Percentiles rank a stretch among this genome's conserved stretches.
Conservation (phyloP, 306 rosid species). For the Bauhinia variegata region DNA sequence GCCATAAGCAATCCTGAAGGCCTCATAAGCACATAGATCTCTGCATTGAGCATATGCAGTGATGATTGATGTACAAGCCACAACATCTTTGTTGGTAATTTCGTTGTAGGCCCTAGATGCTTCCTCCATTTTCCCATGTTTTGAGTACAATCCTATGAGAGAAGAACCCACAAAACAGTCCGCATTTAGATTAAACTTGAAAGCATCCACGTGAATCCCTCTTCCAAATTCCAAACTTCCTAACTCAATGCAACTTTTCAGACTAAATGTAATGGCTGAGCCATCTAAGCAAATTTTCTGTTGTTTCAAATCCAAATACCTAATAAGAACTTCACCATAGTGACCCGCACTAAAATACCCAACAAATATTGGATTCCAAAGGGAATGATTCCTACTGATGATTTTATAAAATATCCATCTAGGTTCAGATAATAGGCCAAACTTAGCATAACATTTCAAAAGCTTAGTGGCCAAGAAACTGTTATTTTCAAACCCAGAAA, state of each 20-base stretch:
- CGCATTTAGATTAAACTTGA: conserved; percentile 43
- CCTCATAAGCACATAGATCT: conserved; percentile 25
- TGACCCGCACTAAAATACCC: conserved; percentile 36
- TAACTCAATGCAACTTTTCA: conserved; percentile 44
- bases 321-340: conserved; percentile 33
- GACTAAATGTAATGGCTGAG: conserved; percentile 37
- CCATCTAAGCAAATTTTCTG: conserved; percentile 34
- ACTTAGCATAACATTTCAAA: conserved; percentile 39
- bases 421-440: conserved; percentile 29
- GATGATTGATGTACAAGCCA: conserved; percentile 51
- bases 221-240: conserved; percentile 44
- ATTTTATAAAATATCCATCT: conserved; percentile 23
- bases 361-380: conserved; percentile 41
- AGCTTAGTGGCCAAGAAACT: conserved; percentile 37
- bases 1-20: conserved; percentile 36
- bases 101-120: conserved; percentile 56
- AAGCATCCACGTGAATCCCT: conserved; percentile 49
- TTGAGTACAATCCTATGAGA: conserved; percentile 37
- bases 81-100: conserved; percentile 52
- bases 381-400: conserved; percentile 16
- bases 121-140: conserved; percentile 35
- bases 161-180: conserved; percentile 58
- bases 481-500: conserved; percentile 33
- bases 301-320: conserved; percentile 40
- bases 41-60: conserved; percentile 51